Conservation (phyloP, 2,329 filamentous ascomycete species). For the Pseudocercospora ulei region DNA sequence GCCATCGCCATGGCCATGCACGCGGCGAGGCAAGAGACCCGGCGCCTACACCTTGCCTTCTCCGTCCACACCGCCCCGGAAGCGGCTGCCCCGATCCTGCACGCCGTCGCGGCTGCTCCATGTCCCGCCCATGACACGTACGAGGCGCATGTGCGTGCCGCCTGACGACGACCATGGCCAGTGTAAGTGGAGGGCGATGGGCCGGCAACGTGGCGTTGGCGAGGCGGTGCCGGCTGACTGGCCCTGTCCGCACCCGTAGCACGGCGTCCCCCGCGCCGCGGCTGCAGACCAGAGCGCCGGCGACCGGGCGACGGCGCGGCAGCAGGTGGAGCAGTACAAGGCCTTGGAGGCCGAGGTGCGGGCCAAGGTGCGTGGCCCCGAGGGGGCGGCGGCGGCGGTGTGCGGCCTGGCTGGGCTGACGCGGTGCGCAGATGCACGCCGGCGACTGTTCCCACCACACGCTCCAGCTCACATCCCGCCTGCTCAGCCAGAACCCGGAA, state of each 20-base stretch:
- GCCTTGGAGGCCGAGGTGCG: constrained; percentile 59
- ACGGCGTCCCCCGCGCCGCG: constrained; percentile 64
- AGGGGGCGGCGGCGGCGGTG: neutral
- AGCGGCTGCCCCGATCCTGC: too few species aligned
- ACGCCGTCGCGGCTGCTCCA: too few species aligned
- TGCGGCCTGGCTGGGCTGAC: neutral
- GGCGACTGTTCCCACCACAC: constrained; percentile 47
- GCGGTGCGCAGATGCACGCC: constrained; percentile 38
- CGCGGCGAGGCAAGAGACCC: too few species aligned
- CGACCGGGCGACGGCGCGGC: constrained; percentile 59
- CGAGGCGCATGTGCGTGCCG: too few species aligned
- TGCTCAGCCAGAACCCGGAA: constrained; percentile 70
- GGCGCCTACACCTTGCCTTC: too few species aligned
- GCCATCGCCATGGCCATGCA: too few species aligned
- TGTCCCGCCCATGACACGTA: too few species aligned
- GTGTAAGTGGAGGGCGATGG: constrained; percentile 13
- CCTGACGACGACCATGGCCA: too few species aligned
- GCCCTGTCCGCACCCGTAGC: constrained; percentile 45
- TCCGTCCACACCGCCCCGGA: too few species aligned
- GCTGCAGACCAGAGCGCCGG: constrained; percentile 55
- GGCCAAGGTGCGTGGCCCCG: constrained; percentile 45
- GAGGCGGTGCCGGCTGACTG: constrained; percentile 8
- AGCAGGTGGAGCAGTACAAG: constrained; percentile 67
- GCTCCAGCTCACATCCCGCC: constrained; percentile 59
- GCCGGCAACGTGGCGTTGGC: too few species aligned